phyloP scores from a whole-genome alignment of 2,329 filamentous ascomycete species.

The Tolypocladium album region DNA sequence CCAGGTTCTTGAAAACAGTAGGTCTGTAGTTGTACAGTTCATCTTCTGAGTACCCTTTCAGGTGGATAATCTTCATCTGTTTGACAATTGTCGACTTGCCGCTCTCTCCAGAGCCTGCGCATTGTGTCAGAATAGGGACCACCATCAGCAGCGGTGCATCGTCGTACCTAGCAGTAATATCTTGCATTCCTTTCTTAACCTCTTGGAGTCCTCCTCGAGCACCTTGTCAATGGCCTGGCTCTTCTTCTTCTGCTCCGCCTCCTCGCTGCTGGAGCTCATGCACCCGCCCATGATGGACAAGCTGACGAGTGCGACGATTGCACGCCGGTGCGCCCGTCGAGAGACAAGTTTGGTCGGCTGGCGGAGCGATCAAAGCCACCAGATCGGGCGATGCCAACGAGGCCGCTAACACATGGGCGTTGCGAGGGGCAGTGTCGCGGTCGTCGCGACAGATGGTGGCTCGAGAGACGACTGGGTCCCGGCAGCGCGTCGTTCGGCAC shows the following conservation, averaged over 20 bases:
- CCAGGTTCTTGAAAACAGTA: slow-evolving; percentile 95
- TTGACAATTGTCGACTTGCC: slow-evolving; percentile 99
- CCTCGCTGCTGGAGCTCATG: slow-evolving; percentile 80
- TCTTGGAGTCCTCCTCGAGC: slow-evolving; percentile 88
- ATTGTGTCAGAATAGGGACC: slow-evolving; percentile 7
- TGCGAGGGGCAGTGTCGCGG: background rate
- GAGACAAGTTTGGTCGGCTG: background rate
- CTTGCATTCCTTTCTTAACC: slow-evolving; percentile 95
- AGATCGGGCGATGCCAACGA: background rate
- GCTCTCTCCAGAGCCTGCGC: slow-evolving; percentile 89
- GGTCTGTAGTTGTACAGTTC: slow-evolving; percentile 90
- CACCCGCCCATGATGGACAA: slow-evolving; percentile 71
- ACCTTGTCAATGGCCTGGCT: slow-evolving; percentile 92
- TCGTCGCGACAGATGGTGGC: background rate
- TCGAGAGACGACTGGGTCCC: too few relatives aligned
- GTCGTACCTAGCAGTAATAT: slow-evolving; percentile 78
- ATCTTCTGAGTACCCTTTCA: slow-evolving; percentile 92
- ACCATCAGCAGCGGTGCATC: background rate
- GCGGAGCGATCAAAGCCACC: background rate
- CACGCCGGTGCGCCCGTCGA: background rate
- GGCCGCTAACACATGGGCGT: slow-evolving; percentile 2
- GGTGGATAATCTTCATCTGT: slow-evolving; percentile 99
- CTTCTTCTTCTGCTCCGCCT: slow-evolving; percentile 88
- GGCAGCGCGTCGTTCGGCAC: background rate
- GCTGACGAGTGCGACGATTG: slow-evolving; percentile 4